A percentile compares a stretch with the other conserved stretches of the same genome.
Evolutionary conservation across 129 eudicot species (phyloP).

Genomic region (Rutidosis leptorrhynchoides): DNA sequence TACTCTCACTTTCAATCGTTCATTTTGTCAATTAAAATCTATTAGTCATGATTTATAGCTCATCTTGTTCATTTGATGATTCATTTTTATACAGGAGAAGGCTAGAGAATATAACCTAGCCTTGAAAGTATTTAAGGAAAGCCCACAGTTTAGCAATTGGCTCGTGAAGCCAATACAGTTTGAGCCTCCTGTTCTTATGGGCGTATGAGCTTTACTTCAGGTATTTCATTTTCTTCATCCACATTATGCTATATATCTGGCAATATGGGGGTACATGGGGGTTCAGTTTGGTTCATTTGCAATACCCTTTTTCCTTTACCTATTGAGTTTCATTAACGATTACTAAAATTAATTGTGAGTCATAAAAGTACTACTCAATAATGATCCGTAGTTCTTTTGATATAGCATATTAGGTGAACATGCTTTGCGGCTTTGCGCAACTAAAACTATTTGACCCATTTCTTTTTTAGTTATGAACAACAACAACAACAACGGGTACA

Average conservation of each 20-base stretch:
- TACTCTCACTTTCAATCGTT: background rate
- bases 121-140: conserved; percentile 58
- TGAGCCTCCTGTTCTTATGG: conserved; percentile 51
- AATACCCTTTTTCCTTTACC: background rate
- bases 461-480: too few species aligned
- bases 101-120: conserved; percentile 53
- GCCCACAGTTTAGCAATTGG: conserved; percentile 77
- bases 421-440: background rate
- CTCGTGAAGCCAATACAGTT: conserved; percentile 58
- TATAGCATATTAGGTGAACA: background rate
- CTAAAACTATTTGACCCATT: background rate
- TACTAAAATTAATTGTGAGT: background rate
- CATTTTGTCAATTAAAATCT: background rate
- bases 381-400: too few species aligned
- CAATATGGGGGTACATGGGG: background rate
- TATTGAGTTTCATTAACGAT: background rate
- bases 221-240: conserved; percentile 13
- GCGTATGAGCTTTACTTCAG: conserved; percentile 39
- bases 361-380: background rate
- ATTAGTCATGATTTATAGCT: conserved; percentile 2
- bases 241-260: background rate
- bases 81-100: conserved; percentile 46
- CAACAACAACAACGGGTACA: too few species aligned
- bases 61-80: conserved; percentile 7
- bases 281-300: background rate